Evolutionary conservation across 1,284 basidiomycete species (phyloP).

Genomic region (Malassezia dermatis): DNA sequence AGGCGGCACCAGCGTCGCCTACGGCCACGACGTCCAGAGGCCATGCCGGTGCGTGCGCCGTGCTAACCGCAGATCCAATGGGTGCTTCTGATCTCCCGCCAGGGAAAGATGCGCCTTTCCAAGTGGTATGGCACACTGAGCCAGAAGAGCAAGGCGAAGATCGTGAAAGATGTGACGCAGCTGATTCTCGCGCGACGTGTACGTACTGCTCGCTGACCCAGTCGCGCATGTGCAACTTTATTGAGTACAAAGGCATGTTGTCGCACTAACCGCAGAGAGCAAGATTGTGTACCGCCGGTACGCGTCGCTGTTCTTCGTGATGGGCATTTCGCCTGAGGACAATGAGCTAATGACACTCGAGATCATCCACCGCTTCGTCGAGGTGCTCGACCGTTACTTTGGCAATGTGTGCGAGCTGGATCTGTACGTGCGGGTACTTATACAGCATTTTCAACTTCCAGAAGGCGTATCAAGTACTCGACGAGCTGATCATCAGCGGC

Average conservation of each 20-base stretch:
- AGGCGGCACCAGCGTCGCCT: background rate
- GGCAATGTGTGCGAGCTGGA: constrained; percentile 59
- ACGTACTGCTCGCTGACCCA: constrained; percentile 11
- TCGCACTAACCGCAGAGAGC: constrained; percentile 21
- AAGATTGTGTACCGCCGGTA: constrained; percentile 90
- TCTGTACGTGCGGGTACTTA: constrained; percentile 18
- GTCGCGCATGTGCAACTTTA: constrained; percentile 97
- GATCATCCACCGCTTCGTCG: constrained; percentile 95
- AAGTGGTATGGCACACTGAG: constrained; percentile 98
- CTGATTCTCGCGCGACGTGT: constrained; percentile 78
- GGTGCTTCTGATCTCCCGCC: constrained; percentile 81
- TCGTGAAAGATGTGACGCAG: constrained; percentile 98
- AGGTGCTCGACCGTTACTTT: constrained; percentile 97
- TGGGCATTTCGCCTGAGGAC: constrained; percentile 75
- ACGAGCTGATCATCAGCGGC: constrained; percentile 93
- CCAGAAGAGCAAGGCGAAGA: constrained; percentile 89
- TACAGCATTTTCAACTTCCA: constrained; percentile 47
- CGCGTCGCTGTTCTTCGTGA: constrained; percentile 95
- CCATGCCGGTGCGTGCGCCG: background rate
- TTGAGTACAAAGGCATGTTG: constrained; percentile 81
- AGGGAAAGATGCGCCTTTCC: constrained; percentile 93
- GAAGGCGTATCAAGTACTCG: constrained; percentile 54
- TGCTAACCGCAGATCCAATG: constrained; percentile 51
- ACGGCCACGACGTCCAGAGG: background rate
- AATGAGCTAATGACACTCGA: constrained; percentile 88